Evolutionary conservation across 306 rosid species (phyloP).

Genomic region (Medicago lupulina): DNA sequence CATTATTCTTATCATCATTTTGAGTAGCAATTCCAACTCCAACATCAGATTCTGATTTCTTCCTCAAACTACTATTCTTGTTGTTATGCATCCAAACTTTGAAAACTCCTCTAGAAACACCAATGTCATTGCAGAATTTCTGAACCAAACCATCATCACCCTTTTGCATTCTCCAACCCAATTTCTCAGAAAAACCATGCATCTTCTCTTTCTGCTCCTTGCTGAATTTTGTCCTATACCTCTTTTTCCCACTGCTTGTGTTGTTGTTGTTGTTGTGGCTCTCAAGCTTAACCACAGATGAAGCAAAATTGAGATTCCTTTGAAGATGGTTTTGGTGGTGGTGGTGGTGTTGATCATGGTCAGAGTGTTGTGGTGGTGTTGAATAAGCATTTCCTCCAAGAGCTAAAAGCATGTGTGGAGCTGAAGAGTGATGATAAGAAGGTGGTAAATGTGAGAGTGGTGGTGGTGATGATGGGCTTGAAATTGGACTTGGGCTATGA

Average conservation of each 20-base stretch:
- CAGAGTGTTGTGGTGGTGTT: constrained; percentile 30
- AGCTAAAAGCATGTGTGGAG: constrained; percentile 71
- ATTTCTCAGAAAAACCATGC: constrained; percentile 65
- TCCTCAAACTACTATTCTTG: constrained; percentile 64
- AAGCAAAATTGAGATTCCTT: constrained; percentile 30
- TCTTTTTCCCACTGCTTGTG: constrained; percentile 54
- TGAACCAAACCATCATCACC: constrained; percentile 62
- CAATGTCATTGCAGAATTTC: constrained; percentile 74
- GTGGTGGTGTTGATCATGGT: constrained; percentile 41
- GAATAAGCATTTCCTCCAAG: constrained; percentile 57
- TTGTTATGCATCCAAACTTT: constrained; percentile 98
- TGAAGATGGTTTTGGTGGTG: constrained; percentile 17
- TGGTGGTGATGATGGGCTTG: constrained; percentile 85
- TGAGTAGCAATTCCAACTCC: constrained; percentile 25
- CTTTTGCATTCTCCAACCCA: constrained; percentile 84
- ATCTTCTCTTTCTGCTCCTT: constrained; percentile 91
- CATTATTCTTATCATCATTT: constrained; percentile 20
- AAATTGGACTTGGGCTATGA: constrained; percentile 55
- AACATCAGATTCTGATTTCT: constrained; percentile 46
- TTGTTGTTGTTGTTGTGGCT: constrained; percentile 14
- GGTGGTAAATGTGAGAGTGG: constrained; percentile 76
- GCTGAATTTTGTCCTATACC: constrained; percentile 79
- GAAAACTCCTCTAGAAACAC: constrained; percentile 70
- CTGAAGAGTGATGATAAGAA: constrained; percentile 57
- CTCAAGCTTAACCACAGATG: background rate